These are phyloP conservation scores for Ballota nigra DNA, from an alignment of 257 asterid species.

Conservation along the genomic window DNA sequence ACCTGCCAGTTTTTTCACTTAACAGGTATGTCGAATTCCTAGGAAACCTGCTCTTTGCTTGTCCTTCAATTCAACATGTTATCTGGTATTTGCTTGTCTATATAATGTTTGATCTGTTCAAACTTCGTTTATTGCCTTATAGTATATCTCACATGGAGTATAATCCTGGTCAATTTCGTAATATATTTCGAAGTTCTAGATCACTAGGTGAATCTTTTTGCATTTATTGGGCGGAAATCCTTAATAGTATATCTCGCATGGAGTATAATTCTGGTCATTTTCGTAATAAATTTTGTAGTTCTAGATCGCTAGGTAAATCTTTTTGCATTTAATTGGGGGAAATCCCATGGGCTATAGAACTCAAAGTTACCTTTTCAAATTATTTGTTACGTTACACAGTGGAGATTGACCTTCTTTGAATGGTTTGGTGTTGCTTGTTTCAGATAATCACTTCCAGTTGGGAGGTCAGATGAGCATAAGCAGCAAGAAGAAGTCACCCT, in stretches of 20 bases:
- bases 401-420: conserved; percentile 3
- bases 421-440: conserved; percentile 23
- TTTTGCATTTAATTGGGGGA: too few species aligned
- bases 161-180: neutral
- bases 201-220: neutral
- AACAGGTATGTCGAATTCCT: conserved; percentile 46
- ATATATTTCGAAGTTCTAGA: neutral
- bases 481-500: conserved; percentile 70
- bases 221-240: neutral
- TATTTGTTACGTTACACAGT: neutral
- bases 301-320: too few species aligned
- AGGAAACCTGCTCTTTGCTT: neutral
- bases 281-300: too few species aligned
- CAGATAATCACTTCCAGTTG: conserved; percentile 66
- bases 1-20: conserved; percentile 56
- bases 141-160: neutral
- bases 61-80: neutral
- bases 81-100: neutral
- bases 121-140: neutral
- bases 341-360: neutral
- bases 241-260: too few species aligned
- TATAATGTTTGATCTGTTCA: neutral
- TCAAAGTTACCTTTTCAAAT: neutral
- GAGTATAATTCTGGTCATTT: too few species aligned
- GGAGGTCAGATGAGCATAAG: conserved; percentile 60